Percentiles rank a stretch among this genome's conserved stretches.
Conservation (phyloP, 2,329 filamentous ascomycete genomes). For the Colletotrichum tropicicola region DNA sequence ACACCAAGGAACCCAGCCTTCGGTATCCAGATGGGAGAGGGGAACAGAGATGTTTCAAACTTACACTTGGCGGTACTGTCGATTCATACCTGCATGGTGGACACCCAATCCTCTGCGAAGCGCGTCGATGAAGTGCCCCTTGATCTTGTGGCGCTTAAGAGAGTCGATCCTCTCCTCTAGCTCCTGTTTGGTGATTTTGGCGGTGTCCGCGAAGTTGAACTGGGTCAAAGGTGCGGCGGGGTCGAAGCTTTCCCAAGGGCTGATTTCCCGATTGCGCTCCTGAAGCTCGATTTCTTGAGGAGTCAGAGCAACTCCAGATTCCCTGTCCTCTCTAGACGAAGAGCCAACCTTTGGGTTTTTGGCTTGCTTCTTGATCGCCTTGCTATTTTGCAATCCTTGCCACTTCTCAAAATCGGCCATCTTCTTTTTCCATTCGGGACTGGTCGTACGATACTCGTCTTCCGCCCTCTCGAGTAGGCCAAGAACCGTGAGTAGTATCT, state of each 20-base stretch:
- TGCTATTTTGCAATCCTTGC: slow-evolving; percentile 44
- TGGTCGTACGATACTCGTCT: slow-evolving; percentile 46
- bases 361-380: slow-evolving; percentile 40
- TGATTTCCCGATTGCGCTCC: slow-evolving; percentile 61
- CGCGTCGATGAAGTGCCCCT: slow-evolving; percentile 64
- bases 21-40: too few relatives aligned
- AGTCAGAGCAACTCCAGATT: too few relatives aligned
- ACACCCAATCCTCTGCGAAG: slow-evolving; percentile 76
- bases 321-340: slow-evolving; percentile 35
- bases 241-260: slow-evolving; percentile 71
- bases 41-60: slow-evolving; percentile 32
- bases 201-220: slow-evolving; percentile 73
- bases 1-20: slow-evolving; percentile 29
- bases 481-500: slow-evolving; percentile 60
- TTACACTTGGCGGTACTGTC: slow-evolving; percentile 75
- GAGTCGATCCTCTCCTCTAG: slow-evolving; percentile 62
- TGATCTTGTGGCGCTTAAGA: slow-evolving; percentile 59
- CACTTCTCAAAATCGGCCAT: too few relatives aligned
- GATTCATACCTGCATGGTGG: slow-evolving; percentile 84
- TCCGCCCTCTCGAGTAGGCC: slow-evolving; percentile 64
- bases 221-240: slow-evolving; percentile 69
- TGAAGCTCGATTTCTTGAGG: too few relatives aligned
- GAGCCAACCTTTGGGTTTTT: slow-evolving; percentile 37
- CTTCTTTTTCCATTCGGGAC: slow-evolving; percentile 68
- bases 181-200: slow-evolving; percentile 65